Evolutionary conservation across 2,329 filamentous ascomycete genomes (phyloP), one percentile per base, ranked within the genome.

Genomic region (Trichoderma cornu-damae): DNA sequence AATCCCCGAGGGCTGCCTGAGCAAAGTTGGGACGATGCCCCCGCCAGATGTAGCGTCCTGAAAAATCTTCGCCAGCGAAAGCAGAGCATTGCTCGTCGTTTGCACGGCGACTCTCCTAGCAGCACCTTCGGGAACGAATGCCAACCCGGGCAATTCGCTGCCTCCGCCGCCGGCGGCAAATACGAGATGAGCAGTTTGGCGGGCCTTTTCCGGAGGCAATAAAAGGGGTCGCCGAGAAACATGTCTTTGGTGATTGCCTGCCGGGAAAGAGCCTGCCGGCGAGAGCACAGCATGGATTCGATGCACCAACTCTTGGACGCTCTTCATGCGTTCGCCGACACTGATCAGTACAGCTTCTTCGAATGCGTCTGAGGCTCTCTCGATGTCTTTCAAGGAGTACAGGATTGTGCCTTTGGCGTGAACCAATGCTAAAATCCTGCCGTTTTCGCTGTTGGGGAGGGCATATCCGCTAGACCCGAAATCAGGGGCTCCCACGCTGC

Each of bases 331-430:
- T 60, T 85, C 82, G 1, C 91, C 92, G 26, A 88, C 82, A 58
- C 90, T 92, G 61, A 99, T 93, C 53, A 96, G 74, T 3, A 99
- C 90, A 0, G 92, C 93, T 70, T 96, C 91, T 70, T 99, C 94
- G 65, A 99, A 99, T 3, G 94, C 90, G 64, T 85, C 83, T 1
- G 93, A 91, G 40, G 94, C 94, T 38, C 80, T 83, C 37, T 80
- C 78, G 62, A 94, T 88, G 63, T 96, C 87, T 44, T 93, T 93
- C 28, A 95, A 75, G 24, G 89, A 85, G 72, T 99, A 99, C 1
- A 97, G 79, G 87, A 97, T 95, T 61, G 97, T 97, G n/a, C 93
- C 94, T 72, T 97, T 99, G 18, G 93, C 92, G 72, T 99, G 94
- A 38, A 97, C 85, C 14, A 99, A 79, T n/a, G 91, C 89, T 43